Base-by-base conservation (phyloP, 2,329 filamentous ascomycete species). In the Diaporthe destruens region DNA sequence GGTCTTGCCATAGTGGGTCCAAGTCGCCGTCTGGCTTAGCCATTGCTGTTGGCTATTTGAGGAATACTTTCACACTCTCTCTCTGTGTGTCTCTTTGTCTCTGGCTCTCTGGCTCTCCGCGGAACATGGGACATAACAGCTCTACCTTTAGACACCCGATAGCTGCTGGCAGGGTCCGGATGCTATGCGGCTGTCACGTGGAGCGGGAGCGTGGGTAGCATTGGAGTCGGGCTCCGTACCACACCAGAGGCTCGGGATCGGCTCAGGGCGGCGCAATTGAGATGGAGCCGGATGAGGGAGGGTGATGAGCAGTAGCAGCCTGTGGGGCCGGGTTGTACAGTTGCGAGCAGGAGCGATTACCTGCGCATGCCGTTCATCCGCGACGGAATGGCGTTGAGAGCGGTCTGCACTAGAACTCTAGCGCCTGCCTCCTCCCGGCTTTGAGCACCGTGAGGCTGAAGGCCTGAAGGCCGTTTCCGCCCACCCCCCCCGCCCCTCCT, bases 1-100 rank as follows among this genome's bases (percentile, higher is more conserved):
- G 87, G 81, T 94, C 88, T 79, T 94, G 90, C 92, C 92, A 94
- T 87, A 90, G 85, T 85, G 87, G 87, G 84, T 91, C 90, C 71
- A 85, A 77, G 68, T 86, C 85, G 77, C 81, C 81, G 80, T 88
- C 85, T 77, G 82, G 77, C 74, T 81, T 82, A 66, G 80, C 80
- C 80, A 84, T 84, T 71, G 74, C 73, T 68, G 57, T 71, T 65
- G 66, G 56, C 63, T 72, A 42, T 49, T 47, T 57, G 42, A 49
- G 29, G 4, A 18, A 29, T 29, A 29, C 29, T 29, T 5, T 29
- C 2, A 20, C 9, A 0, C 39, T 42, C 14, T 42, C 39, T 42
- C 16, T 42, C 14, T 42, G 12, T 42, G 3, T 42, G 12, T 42
- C 16, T 42, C 3, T 42, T 18, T 42, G 5, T 18, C 39, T 49